These are phyloP conservation scores for Penicillium herquei DNA, from an alignment of 495 filamentous ascomycete species.

Conservation along the genomic window DNA sequence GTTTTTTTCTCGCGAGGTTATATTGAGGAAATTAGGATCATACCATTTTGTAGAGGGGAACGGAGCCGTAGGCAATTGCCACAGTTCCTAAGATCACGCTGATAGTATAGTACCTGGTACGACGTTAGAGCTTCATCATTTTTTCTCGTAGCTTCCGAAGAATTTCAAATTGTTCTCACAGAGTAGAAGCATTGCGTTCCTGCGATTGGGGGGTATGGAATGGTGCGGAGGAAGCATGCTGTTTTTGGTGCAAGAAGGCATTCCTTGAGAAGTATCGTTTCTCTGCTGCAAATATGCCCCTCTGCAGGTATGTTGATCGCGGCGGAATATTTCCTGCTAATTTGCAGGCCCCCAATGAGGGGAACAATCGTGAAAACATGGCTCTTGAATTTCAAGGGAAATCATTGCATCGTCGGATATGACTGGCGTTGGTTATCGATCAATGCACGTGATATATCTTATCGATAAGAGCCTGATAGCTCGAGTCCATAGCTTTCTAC, in stretches of 20 bases:
- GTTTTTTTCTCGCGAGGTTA: background rate
- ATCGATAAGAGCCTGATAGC: slow-evolving; percentile 3
- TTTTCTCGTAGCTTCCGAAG: background rate
- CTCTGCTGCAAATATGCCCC: slow-evolving; percentile 22
- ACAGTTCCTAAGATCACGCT: slow-evolving; percentile 88
- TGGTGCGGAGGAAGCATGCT: slow-evolving; percentile 32
- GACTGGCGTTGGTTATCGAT: slow-evolving; percentile 7
- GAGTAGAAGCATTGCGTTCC: slow-evolving; percentile 43
- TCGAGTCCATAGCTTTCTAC: background rate
- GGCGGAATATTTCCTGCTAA: slow-evolving; percentile 13
- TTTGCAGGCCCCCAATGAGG: slow-evolving; percentile 26
- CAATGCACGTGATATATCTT: slow-evolving; percentile 11
- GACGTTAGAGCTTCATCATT: background rate
- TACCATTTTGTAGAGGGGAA: slow-evolving; percentile 98
- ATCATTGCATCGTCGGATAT: slow-evolving; percentile 12
- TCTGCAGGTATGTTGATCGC: slow-evolving; percentile 13
- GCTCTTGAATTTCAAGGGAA: slow-evolving; percentile 12
- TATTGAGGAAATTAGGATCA: background rate
- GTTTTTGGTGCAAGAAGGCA: slow-evolving; percentile 25
- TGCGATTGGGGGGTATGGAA: slow-evolving; percentile 43
- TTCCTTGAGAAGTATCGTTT: slow-evolving; percentile 41
- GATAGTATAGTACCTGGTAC: slow-evolving; percentile 73
- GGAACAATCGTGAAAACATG: slow-evolving; percentile 35
- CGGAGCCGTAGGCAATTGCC: slow-evolving; percentile 90
- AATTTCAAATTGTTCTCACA: slow-evolving; percentile 25